phyloP scores from a whole-genome alignment of 2,329 filamentous ascomycete genomes.

The Sporothrix globosa region DNA sequence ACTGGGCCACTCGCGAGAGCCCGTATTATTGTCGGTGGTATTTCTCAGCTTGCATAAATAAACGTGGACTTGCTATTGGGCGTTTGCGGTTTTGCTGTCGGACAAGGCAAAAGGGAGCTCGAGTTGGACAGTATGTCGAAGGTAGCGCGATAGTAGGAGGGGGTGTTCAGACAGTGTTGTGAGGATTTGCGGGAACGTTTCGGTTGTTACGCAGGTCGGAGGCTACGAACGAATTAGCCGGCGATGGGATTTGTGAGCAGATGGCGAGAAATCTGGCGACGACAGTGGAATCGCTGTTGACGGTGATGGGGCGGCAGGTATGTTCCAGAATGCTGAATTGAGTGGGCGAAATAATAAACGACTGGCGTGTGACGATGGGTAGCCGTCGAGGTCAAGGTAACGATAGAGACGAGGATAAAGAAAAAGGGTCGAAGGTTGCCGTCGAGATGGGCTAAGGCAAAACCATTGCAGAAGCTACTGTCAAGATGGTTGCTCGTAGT shows the following conservation, averaged over 20 bases:
- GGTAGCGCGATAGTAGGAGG: not conserved
- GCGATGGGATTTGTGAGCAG: constrained; percentile 8
- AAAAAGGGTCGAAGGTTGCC: not conserved
- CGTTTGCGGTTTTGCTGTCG: not conserved
- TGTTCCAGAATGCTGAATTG: too few relatives aligned
- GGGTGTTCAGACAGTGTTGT: not conserved
- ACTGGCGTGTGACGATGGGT: not conserved
- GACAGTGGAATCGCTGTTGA: not conserved
- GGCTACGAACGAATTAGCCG: constrained; percentile 16
- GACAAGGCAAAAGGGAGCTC: not conserved
- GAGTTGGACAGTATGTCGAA: not conserved
- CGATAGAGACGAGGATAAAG: not conserved
- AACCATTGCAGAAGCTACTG: constrained; percentile 26
- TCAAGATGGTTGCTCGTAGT: not conserved
- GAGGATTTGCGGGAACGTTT: not conserved
- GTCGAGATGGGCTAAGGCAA: constrained; percentile 17
- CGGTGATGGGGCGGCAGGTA: not conserved
- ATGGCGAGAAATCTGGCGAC: not conserved
- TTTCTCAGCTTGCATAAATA: constrained; percentile 3
- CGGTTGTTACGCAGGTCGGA: constrained; percentile 1
- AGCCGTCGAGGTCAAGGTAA: not conserved
- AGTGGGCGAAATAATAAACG: not conserved
- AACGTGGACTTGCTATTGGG: too few relatives aligned
- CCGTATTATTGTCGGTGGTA: not conserved
- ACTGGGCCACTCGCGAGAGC: not conserved